Base-by-base conservation (phyloP, 2,329 filamentous ascomycete species). In the Capronia coronata region DNA sequence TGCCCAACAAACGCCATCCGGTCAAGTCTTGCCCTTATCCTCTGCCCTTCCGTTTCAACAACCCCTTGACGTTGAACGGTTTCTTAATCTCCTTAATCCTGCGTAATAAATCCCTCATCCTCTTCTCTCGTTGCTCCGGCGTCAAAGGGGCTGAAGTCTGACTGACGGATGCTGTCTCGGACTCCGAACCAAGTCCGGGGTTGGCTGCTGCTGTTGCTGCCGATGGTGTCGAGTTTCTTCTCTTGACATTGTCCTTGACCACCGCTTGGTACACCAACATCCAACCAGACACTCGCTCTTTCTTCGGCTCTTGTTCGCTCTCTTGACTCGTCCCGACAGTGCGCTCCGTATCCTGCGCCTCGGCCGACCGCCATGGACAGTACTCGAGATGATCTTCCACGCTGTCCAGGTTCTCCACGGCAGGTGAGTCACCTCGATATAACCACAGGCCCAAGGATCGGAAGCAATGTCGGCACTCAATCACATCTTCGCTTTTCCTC, bases 381-480 rank as follows among this genome's bases (percentile, higher is more conserved):
- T 90, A 93, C 62, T 87, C 86, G 54, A 87, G 80, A 65, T 93
- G 87, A 64, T 90, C 84, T 3, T 76, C 75, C 1, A 83, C 68
- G 3, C 82, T 80, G 61, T 91, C 82, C 1, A 93, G 74, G 48
- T 79, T 76, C 23, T 84, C 77, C 60, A 80, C 78, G 66, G 83
- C 89, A 65, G 82, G 83, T 62, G 82, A 85, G 8, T 56, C 47
- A 30, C 56, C 56, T 16, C 58, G 51, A 66, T 94, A 97, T 73
- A 98, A 84, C 93, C 93, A 98, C 1, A 98, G 75, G 0, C 93
- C 93, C 0, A 97, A 74, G 1, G 90, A 82, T 51, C 93, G 82
- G 62, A 94, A 86, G 65, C 93, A 98, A 16, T 87, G 86, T 51
- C 84, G 78, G 66, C 93, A 98, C 3, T 82, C 82, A 4, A 86